Conservation (phyloP, 2,329 filamentous ascomycete species). For the Ascochyta koolunga region DNA sequence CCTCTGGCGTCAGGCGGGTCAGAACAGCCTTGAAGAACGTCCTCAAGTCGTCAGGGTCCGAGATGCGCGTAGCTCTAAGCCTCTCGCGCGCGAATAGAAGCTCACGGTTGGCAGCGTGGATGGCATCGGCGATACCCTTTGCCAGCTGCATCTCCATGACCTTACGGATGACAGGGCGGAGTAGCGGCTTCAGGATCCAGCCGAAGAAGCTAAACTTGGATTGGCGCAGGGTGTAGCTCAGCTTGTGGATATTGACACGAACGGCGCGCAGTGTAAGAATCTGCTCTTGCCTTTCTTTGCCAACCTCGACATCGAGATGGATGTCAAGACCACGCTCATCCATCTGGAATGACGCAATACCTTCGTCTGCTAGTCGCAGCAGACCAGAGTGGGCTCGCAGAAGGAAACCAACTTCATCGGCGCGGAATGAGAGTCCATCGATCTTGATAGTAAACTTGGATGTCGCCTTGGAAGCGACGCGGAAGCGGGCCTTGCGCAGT, state of each 20-base stretch:
- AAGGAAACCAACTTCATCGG: conserved; percentile 90
- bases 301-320: conserved; percentile 82
- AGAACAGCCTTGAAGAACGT: conserved; percentile 84
- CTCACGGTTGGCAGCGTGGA: conserved; percentile 81
- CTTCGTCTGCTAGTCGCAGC: conserved; percentile 77
- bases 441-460: conserved; percentile 79
- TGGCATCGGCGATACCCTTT: conserved; percentile 69
- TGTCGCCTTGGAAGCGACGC: conserved; percentile 70
- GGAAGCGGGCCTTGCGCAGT: conserved; percentile 76
- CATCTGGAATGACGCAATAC: conserved; percentile 82
- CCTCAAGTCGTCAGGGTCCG: conserved; percentile 76
- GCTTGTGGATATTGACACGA: conserved; percentile 81
- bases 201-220: conserved; percentile 78
- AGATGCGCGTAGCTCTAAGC: conserved; percentile 82
- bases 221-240: conserved; percentile 77
- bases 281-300: conserved; percentile 76
- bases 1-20: conserved; percentile 73
- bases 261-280: conserved; percentile 79
- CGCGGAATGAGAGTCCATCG: conserved; percentile 81
- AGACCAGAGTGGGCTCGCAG: conserved; percentile 78
- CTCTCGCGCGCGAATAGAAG: conserved; percentile 85
- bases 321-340: conserved; percentile 89
- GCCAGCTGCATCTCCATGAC: conserved; percentile 81
- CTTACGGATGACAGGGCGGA: conserved; percentile 80
- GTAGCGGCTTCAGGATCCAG: conserved; percentile 83